Evolutionary conservation across 495 filamentous ascomycete species (phyloP).

Genomic region (Aspergillus sparsus): DNA sequence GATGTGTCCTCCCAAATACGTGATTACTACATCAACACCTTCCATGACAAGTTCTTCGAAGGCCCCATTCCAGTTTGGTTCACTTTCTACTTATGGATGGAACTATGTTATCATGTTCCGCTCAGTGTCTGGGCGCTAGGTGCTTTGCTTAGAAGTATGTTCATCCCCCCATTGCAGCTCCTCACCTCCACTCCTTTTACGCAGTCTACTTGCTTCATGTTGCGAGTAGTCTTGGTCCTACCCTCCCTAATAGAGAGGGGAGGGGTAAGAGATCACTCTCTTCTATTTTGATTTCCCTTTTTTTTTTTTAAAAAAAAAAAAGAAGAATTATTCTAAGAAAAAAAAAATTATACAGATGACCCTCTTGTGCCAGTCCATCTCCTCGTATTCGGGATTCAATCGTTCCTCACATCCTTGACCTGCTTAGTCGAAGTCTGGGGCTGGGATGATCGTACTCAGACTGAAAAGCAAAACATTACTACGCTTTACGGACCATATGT

Average conservation of each 20-base stretch:
- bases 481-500: slow-evolving; percentile 73
- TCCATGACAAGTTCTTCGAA: slow-evolving; percentile 76
- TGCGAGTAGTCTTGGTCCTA: too few species aligned
- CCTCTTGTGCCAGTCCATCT: slow-evolving; percentile 63
- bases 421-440: slow-evolving; percentile 64
- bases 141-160: slow-evolving; percentile 53
- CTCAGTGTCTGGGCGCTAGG: slow-evolving; percentile 64
- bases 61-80: slow-evolving; percentile 68
- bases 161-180: too few species aligned
- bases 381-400: slow-evolving; percentile 67
- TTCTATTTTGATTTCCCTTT: background rate
- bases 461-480: slow-evolving; percentile 57
- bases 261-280: background rate
- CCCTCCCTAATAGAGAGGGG: too few species aligned
- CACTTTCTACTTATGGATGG: slow-evolving; percentile 64
- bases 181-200: too few species aligned
- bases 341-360: slow-evolving; percentile 47
- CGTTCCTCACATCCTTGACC: slow-evolving; percentile 68
- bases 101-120: slow-evolving; percentile 68
- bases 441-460: slow-evolving; percentile 57
- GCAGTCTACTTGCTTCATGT: too few species aligned
- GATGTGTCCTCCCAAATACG: slow-evolving; percentile 54
- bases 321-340: slow-evolving; percentile 1
- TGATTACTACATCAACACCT: slow-evolving; percentile 63
- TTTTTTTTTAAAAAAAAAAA: background rate